These are phyloP conservation scores for Mycena kentingensis DNA, from an alignment of 768 basidiomycete species.

Conservation along the genomic window DNA sequence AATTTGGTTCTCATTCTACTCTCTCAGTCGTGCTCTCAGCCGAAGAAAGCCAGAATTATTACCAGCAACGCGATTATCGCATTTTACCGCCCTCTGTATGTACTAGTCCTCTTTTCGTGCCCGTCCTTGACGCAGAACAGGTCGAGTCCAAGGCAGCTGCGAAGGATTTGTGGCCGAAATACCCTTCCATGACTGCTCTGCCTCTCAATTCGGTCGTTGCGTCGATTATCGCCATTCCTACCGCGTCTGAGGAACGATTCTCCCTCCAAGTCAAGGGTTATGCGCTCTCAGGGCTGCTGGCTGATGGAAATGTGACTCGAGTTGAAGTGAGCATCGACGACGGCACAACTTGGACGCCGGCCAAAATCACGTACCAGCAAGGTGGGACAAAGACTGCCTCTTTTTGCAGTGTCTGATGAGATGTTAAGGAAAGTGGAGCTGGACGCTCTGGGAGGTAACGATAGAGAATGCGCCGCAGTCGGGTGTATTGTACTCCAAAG, in stretches of 20 bases:
- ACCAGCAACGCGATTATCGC: slow-evolving; percentile 74
- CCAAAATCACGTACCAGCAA: slow-evolving; percentile 57
- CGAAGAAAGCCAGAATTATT: slow-evolving; percentile 66
- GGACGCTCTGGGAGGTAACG: slow-evolving; percentile 68
- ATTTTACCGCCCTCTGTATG: slow-evolving; percentile 54
- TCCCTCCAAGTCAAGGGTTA: slow-evolving; percentile 56
- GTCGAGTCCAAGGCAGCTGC: slow-evolving; percentile 50
- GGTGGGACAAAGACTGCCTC: neutral
- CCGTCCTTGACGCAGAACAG: slow-evolving; percentile 26
- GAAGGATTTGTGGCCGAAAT: slow-evolving; percentile 49
- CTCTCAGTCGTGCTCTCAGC: slow-evolving; percentile 53
- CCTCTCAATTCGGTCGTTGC: slow-evolving; percentile 66
- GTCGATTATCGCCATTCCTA: slow-evolving; percentile 35
- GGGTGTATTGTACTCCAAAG: slow-evolving; percentile 51
- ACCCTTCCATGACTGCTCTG: slow-evolving; percentile 58
- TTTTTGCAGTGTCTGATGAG: neutral
- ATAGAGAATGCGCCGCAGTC: slow-evolving; percentile 36
- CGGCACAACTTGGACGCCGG: slow-evolving; percentile 52
- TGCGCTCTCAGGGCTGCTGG: slow-evolving; percentile 46
- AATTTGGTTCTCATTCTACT: too few relatives aligned
- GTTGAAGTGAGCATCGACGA: slow-evolving; percentile 57
- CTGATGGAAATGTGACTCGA: slow-evolving; percentile 42
- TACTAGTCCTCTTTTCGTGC: neutral
- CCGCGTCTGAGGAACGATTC: slow-evolving; percentile 9
- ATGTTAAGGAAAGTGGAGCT: slow-evolving; percentile 61